phyloP scores from a whole-genome alignment of 371 early-diverging fungal genomes.

The Mucor saturninus region DNA sequence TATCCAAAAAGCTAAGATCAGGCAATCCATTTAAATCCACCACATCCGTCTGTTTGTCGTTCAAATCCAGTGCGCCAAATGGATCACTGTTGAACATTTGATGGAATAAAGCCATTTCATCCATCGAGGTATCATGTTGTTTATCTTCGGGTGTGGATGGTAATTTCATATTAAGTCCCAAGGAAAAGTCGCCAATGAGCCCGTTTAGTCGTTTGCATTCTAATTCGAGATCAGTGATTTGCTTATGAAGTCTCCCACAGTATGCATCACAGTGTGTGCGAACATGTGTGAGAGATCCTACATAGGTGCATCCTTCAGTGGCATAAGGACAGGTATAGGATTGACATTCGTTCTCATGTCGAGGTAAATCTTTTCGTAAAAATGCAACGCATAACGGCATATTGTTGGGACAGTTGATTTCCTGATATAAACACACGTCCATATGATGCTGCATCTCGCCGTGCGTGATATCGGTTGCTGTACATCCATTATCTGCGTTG shows the following conservation, averaged over 20 bases:
- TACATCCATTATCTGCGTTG: slow-evolving; percentile 46
- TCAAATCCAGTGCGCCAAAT: slow-evolving; percentile 26
- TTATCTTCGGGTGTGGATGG: slow-evolving; percentile 24
- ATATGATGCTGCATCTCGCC: slow-evolving; percentile 34
- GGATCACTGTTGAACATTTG: slow-evolving; percentile 40
- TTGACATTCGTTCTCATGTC: slow-evolving; percentile 45
- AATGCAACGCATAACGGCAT: slow-evolving; percentile 46
- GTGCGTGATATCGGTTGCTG: slow-evolving; percentile 22
- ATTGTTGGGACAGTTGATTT: slow-evolving; percentile 47
- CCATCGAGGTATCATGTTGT: slow-evolving; percentile 27
- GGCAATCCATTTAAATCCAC: slow-evolving; percentile 22
- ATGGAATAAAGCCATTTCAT: slow-evolving; percentile 38
- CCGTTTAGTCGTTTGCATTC: slow-evolving; percentile 38
- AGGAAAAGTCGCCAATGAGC: slow-evolving; percentile 13
- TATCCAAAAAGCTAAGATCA: slow-evolving; percentile 24
- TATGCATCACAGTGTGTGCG: slow-evolving; percentile 42
- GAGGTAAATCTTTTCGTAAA: slow-evolving; percentile 35
- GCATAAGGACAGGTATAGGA: slow-evolving; percentile 48
- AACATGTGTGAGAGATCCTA: slow-evolving; percentile 38
- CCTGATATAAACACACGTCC: slow-evolving; percentile 39
- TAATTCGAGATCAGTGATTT: slow-evolving; percentile 39
- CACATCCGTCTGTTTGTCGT: slow-evolving; percentile 13
- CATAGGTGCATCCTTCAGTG: slow-evolving; percentile 45
- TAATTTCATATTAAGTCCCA: slow-evolving; percentile 17
- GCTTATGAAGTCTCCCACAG: slow-evolving; percentile 46